phyloP scores from a whole-genome alignment of 495 filamentous ascomycete species.

The Neurospora sp. region DNA sequence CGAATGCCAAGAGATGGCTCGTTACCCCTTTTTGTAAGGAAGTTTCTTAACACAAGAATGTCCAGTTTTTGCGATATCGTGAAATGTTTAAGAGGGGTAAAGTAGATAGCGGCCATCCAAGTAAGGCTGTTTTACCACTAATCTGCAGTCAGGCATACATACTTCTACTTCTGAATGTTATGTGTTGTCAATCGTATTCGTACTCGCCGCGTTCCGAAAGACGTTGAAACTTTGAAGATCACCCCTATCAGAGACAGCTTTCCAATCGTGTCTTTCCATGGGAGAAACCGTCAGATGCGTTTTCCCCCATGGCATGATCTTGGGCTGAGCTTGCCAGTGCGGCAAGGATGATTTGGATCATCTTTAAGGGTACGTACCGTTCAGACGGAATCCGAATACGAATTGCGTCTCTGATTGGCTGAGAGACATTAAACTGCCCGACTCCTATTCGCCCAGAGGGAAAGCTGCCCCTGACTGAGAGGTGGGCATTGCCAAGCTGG shows the following conservation, averaged over 20 bases:
- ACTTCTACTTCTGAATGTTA: not conserved
- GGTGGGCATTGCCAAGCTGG: not conserved
- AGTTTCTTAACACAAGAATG: not conserved
- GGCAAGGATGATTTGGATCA: not conserved
- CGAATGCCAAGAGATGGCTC: not conserved
- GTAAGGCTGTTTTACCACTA: not conserved
- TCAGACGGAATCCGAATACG: constrained; percentile 24
- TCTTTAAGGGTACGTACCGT: constrained; percentile 1
- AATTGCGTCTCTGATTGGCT: constrained; percentile 14
- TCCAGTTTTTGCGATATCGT: too few species aligned
- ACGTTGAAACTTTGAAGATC: not conserved
- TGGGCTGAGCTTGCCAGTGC: not conserved
- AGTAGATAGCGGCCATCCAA: not conserved
- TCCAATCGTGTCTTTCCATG: not conserved
- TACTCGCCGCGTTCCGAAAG: not conserved
- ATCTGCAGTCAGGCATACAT: not conserved
- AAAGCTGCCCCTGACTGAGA: not conserved
- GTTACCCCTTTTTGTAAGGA: not conserved
- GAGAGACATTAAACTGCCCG: not conserved
- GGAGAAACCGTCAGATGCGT: not conserved
- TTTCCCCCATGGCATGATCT: constrained; percentile 12
- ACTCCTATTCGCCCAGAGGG: not conserved
- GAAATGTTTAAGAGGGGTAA: not conserved
- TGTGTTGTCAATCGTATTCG: not conserved
- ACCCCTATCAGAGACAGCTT: not conserved